A percentile compares a stretch with the other conserved stretches of the same genome.
phyloP scores from a whole-genome alignment of 108 stramenopile genomes.

The Nitzschia sp. region DNA sequence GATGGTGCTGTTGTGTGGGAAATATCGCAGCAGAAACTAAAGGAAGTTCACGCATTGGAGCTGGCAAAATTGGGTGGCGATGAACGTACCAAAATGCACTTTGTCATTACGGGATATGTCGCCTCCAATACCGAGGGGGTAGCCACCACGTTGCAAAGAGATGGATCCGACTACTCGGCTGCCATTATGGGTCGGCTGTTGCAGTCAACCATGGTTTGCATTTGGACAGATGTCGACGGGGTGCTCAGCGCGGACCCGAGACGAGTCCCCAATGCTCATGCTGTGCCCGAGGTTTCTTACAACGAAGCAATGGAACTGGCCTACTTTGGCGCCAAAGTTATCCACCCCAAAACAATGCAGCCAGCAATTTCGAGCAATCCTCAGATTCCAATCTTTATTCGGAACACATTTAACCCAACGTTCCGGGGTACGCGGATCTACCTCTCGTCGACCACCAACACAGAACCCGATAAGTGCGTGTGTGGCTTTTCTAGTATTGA shows the following conservation, averaged over 20 bases:
- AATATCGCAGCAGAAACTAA: constrained; percentile 45
- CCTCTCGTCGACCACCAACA: constrained; percentile 50
- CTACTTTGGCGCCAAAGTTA: constrained; percentile 92
- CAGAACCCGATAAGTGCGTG: constrained; percentile 55
- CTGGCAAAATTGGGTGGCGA: constrained; percentile 17
- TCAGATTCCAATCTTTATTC: constrained; percentile 87
- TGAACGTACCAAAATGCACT: constrained; percentile 34
- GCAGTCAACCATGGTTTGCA: constrained; percentile 64
- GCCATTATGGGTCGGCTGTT: constrained; percentile 86
- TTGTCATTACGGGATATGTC: constrained; percentile 93
- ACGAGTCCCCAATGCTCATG: constrained; percentile 76
- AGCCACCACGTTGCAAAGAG: constrained; percentile 83
- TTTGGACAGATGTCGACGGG: constrained; percentile 91
- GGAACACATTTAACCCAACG: constrained; percentile 84
- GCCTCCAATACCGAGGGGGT: constrained; percentile 87
- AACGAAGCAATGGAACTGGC: constrained; percentile 94
- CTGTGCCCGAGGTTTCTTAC: constrained; percentile 74
- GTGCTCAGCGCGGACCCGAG: constrained; percentile 81
- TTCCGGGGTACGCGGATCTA: constrained; percentile 84
- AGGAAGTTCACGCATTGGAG: constrained; percentile 44
- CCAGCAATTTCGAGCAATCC: constrained; percentile 65
- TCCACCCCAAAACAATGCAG: constrained; percentile 70
- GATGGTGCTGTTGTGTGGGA: constrained; percentile 72
- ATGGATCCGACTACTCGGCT: constrained; percentile 90
- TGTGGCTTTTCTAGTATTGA: constrained; percentile 89